phyloP scores from a whole-genome alignment of 2,329 filamentous ascomycete genomes.

The Arthrinium puccinioides region DNA sequence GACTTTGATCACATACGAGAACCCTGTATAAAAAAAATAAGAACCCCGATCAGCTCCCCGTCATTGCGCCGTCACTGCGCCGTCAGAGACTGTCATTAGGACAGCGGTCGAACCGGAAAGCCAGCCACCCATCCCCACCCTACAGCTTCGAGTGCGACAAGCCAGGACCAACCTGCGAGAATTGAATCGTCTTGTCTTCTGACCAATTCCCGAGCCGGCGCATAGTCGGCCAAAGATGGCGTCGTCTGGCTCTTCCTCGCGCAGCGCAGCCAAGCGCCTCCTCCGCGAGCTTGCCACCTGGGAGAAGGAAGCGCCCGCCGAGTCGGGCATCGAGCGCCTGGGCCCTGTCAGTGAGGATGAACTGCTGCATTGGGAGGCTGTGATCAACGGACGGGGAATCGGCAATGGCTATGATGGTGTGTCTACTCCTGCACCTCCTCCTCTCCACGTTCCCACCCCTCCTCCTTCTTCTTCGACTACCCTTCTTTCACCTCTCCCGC shows the following conservation, averaged over 20 bases:
- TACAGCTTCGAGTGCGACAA: too few species aligned
- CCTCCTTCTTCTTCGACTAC: background rate
- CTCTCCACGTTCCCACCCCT: background rate
- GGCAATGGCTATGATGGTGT: conserved; percentile 50
- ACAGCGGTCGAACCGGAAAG: too few species aligned
- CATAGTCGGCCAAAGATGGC: conserved; percentile 2
- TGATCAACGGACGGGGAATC: conserved; percentile 51
- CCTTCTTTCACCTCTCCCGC: background rate
- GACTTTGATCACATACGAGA: too few species aligned
- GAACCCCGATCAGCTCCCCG: too few species aligned
- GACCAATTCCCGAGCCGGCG: too few species aligned
- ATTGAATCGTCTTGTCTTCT: too few species aligned
- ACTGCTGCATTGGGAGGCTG: conserved; percentile 50
- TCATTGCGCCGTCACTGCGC: too few species aligned
- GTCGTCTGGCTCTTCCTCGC: conserved; percentile 25
- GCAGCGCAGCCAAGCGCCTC: conserved; percentile 47
- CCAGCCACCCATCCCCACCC: too few species aligned
- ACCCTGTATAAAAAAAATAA: too few species aligned
- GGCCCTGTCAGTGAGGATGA: conserved; percentile 47
- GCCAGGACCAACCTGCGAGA: too few species aligned
- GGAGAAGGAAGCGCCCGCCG: conserved; percentile 39
- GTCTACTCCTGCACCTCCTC: conserved; percentile 8
- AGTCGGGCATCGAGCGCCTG: conserved; percentile 51
- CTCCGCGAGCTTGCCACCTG: conserved; percentile 50
- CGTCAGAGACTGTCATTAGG: too few species aligned